Conservation (phyloP, 257 asterid genomes). For the Plectranthus barbatus region DNA sequence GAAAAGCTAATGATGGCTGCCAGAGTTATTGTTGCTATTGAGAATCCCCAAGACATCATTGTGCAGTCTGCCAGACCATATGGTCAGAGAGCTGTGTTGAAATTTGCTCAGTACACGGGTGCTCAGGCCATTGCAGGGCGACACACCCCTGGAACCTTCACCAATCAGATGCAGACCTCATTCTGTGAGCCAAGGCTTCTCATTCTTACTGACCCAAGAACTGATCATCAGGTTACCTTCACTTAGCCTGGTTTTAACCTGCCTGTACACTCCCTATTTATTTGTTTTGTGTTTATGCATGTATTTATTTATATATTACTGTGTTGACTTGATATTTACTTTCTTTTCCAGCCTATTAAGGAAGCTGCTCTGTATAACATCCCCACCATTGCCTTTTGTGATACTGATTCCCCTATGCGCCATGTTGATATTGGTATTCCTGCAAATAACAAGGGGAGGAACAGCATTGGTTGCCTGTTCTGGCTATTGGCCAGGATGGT, state of each 20-base stretch:
- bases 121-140: slow-evolving; percentile 36
- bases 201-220: slow-evolving; percentile 29
- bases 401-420: slow-evolving; percentile 33
- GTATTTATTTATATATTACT: background rate
- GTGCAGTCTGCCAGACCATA: slow-evolving; percentile 37
- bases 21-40: slow-evolving; percentile 32
- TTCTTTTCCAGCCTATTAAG: slow-evolving; percentile 22
- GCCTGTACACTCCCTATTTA: background rate
- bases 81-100: no score
- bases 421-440: slow-evolving; percentile 33
- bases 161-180: slow-evolving; percentile 31
- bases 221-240: slow-evolving; percentile 27
- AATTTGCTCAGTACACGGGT: slow-evolving; percentile 37
- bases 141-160: slow-evolving; percentile 35
- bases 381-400: slow-evolving; percentile 39
- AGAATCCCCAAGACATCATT: slow-evolving; percentile 35
- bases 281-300: no score
- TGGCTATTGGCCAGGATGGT: slow-evolving; percentile 43
- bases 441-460: slow-evolving; percentile 37
- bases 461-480: slow-evolving; percentile 34
- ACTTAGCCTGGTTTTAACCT: background rate
- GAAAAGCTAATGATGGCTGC: slow-evolving; percentile 38
- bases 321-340: background rate
- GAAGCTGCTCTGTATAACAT: slow-evolving; percentile 29
- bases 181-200: slow-evolving; percentile 31